phyloP scores from a whole-genome alignment of 2,329 filamentous ascomycete genomes.

The Simplicillium aogashimaense region DNA sequence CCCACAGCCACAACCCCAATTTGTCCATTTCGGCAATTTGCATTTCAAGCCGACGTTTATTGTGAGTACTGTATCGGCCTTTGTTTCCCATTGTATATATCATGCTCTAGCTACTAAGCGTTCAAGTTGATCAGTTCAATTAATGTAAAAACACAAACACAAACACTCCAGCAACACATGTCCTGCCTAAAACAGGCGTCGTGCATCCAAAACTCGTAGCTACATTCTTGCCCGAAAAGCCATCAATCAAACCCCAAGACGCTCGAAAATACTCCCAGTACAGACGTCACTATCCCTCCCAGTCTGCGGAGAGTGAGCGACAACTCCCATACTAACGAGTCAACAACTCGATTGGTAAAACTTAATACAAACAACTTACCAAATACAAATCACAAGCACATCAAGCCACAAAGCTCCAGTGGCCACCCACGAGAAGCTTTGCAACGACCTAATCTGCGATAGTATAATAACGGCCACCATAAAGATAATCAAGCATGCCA shows the following conservation, averaged over 20 bases:
- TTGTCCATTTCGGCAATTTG: too few species aligned
- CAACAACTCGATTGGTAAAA: slow-evolving; percentile 17
- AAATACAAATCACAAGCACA: slow-evolving; percentile 34
- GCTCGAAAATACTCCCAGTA: neutral
- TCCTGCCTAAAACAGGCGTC: neutral
- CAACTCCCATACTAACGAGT: slow-evolving; percentile 35
- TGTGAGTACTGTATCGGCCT: too few species aligned
- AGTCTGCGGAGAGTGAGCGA: slow-evolving; percentile 33
- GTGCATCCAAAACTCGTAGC: neutral
- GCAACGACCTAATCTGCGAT: slow-evolving; percentile 44
- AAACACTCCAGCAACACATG: too few species aligned
- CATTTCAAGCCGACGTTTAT: too few species aligned
- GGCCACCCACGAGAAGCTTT: slow-evolving; percentile 42
- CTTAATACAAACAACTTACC: slow-evolving; percentile 3
- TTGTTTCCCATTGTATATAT: too few species aligned
- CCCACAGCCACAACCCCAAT: too few species aligned
- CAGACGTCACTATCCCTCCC: neutral
- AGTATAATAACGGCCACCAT: slow-evolving; percentile 38
- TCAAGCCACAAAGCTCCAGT: slow-evolving; percentile 49
- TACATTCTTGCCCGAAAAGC: neutral
- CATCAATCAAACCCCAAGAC: neutral
- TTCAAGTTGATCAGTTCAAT: too few species aligned
- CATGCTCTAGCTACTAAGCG: too few species aligned
- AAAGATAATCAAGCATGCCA: slow-evolving; percentile 40
- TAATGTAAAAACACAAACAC: too few species aligned